Base-by-base conservation (phyloP, 2,329 filamentous ascomycete genomes). In the Pseudocercospora musae region DNA sequence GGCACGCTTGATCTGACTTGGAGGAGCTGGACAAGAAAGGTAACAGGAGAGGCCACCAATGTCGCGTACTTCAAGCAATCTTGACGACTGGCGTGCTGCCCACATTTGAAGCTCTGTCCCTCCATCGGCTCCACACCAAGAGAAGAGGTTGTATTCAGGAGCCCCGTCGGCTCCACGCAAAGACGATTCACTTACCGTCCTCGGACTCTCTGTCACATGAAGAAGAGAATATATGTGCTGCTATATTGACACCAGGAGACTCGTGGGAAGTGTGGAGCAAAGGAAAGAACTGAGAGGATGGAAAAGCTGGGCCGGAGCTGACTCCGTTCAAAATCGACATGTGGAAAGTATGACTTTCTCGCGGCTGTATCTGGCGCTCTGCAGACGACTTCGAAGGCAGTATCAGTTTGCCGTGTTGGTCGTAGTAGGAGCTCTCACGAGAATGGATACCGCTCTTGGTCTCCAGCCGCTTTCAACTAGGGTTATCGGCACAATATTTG, bases 111-210 rank as follows among this genome's bases (percentile, higher is more conserved):
- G 48, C 48, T 52, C 48, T 52, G 23, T 52, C 48, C 48, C 48
- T 52, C 48, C 48, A 52, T 29, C 52, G 52, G 52, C 52, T 54
- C 52, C 52, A 54, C 52, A 8, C 23, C 48, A n/a, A 25, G 23
- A 23, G 15, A n/a, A n/a, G 10, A 23, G 52, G 52, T 15, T 18
- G n/a, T 18, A 13, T 10, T 5, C 15, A 37, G 29, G n/a, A 18
- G 15, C 31, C 18, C 2, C 23, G 31, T 54, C 52, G 52, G 52
- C 52, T 54, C 52, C 52, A 54, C 52, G 27, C n/a, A 37, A 25
- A 21, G 9, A 2, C n/a, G 52, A 33, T 54, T 54, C 52, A 54
- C 52, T 54, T 54, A 54, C 52, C 29, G 27, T 27, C 20, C 20
- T 50, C 23, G 25, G 8, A n/a, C 10, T 25, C 20, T 13, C 23